These are phyloP conservation scores for Mycena filopes DNA, from an alignment of 768 basidiomycete species.

Conservation along the genomic window DNA sequence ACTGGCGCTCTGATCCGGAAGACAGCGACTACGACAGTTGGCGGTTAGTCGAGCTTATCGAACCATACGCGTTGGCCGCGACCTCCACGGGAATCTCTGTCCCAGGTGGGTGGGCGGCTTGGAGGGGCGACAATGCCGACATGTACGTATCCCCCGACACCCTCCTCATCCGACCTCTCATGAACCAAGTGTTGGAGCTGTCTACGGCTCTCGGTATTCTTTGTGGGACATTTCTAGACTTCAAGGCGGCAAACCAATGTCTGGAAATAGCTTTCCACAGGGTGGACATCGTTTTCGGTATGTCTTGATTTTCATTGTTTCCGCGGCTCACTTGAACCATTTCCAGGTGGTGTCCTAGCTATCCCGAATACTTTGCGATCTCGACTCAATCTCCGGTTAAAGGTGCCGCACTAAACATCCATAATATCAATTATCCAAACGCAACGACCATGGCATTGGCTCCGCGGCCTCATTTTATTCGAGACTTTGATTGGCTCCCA, in stretches of 20 bases:
- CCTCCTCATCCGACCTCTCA: conserved; percentile 9
- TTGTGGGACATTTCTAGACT: conserved; percentile 82
- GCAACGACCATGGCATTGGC: conserved; percentile 69
- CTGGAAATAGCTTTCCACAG: conserved; percentile 71
- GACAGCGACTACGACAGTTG: conserved; percentile 62
- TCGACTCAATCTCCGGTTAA: conserved; percentile 66
- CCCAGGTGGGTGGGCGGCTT: conserved; percentile 70
- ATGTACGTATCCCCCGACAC: conserved; percentile 61
- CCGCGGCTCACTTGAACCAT: conserved; percentile 15
- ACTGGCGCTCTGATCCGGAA: conserved; percentile 82
- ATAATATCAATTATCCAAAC: conserved; percentile 72
- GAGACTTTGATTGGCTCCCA: conserved; percentile 82
- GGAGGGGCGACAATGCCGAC: conserved; percentile 76
- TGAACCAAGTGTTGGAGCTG: conserved; percentile 73
- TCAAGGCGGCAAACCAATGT: conserved; percentile 79
- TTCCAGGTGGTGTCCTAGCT: conserved; percentile 80
- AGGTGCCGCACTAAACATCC: conserved; percentile 77
- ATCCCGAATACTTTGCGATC: conserved; percentile 82
- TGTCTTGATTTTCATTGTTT: conserved; percentile 23
- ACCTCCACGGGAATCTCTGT: conserved; percentile 56
- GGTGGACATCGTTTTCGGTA: conserved; percentile 78
- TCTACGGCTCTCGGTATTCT: conserved; percentile 76
- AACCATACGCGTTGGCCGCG: conserved; percentile 71
- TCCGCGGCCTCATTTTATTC: conserved; percentile 70
- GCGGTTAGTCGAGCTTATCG: conserved; percentile 77